phyloP scores from a whole-genome alignment of 148 eudicot species.

The Chenopodium quinoa region DNA sequence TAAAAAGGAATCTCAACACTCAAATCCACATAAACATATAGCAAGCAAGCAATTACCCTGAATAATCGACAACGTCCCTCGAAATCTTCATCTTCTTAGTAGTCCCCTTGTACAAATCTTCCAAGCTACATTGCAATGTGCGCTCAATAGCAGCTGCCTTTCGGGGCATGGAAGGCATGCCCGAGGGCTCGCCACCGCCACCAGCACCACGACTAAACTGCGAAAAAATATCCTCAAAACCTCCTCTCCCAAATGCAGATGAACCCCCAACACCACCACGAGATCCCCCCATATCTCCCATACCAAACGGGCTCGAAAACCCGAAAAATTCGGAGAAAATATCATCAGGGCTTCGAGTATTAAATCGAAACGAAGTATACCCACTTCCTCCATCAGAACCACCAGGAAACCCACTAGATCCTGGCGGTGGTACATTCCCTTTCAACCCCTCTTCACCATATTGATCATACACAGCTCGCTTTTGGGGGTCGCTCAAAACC shows the following conservation, averaged over 20 bases:
- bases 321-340: slow-evolving; percentile 84
- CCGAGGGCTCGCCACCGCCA: slow-evolving; percentile 42
- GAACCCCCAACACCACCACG: slow-evolving; percentile 33
- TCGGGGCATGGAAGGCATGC: slow-evolving; percentile 39
- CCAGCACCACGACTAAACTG: slow-evolving; percentile 36
- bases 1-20: neutral
- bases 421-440: slow-evolving; percentile 72
- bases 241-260: slow-evolving; percentile 42
- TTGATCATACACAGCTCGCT: slow-evolving; percentile 74
- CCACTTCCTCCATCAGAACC: slow-evolving; percentile 35
- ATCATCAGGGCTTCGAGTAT: slow-evolving; percentile 70
- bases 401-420: slow-evolving; percentile 43
- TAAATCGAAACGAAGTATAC: slow-evolving; percentile 44
- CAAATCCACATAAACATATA: neutral
- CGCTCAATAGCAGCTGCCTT: slow-evolving; percentile 58
- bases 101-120: slow-evolving; percentile 78
- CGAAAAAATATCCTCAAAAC: slow-evolving; percentile 60
- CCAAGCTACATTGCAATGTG: slow-evolving; percentile 68
- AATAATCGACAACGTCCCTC: slow-evolving; percentile 52
- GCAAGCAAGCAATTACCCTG: slow-evolving; percentile 40
- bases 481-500: slow-evolving; percentile 88
- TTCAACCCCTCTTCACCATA: slow-evolving; percentile 84
- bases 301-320: slow-evolving; percentile 60
- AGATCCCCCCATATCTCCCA: slow-evolving; percentile 54
- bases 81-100: slow-evolving; percentile 87